phyloP scores from a whole-genome alignment of 192 early-diverging fungal species.

The Entomortierella chlamydospora region DNA sequence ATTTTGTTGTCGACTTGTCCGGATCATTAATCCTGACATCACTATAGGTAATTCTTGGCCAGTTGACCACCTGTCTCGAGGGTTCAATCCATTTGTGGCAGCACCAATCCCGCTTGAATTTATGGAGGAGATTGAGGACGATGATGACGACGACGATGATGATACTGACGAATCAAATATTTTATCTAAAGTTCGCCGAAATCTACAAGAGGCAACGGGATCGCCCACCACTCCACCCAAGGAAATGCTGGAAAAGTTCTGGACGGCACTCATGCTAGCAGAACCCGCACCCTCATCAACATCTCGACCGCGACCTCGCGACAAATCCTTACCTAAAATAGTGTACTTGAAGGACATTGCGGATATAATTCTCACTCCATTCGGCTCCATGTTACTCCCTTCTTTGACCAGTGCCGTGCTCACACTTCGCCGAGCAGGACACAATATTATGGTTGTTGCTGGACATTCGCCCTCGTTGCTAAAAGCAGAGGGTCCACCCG shows the following conservation, averaged over 20 bases:
- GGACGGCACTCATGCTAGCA: conserved; percentile 51
- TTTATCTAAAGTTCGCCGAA: conserved; percentile 15
- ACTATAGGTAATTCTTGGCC: conserved; percentile 46
- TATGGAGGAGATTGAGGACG: conserved; percentile 18
- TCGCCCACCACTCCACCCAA: conserved; percentile 24
- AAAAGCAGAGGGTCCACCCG: neutral
- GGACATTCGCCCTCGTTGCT: conserved; percentile 59
- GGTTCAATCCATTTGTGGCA: conserved; percentile 44
- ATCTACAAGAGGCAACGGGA: conserved; percentile 15
- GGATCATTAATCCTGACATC: neutral
- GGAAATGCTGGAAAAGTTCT: conserved; percentile 52
- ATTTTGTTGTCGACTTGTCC: too few relatives aligned
- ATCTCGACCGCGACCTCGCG: neutral
- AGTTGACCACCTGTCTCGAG: conserved; percentile 32
- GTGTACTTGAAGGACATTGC: conserved; percentile 63
- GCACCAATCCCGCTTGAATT: conserved; percentile 33
- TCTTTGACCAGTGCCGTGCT: conserved; percentile 57
- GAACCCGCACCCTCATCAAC: conserved; percentile 12
- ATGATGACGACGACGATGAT: conserved; percentile 58
- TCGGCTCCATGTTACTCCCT: conserved; percentile 53
- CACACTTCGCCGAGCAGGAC: conserved; percentile 54
- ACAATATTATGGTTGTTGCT: conserved; percentile 59
- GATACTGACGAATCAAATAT: conserved; percentile 30
- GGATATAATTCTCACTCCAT: conserved; percentile 55
- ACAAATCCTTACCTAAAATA: conserved; percentile 45